A percentile compares a stretch with the other conserved stretches of the same genome.
Conservation (phyloP, 257 asterid species). For the Prunella vulgaris region DNA sequence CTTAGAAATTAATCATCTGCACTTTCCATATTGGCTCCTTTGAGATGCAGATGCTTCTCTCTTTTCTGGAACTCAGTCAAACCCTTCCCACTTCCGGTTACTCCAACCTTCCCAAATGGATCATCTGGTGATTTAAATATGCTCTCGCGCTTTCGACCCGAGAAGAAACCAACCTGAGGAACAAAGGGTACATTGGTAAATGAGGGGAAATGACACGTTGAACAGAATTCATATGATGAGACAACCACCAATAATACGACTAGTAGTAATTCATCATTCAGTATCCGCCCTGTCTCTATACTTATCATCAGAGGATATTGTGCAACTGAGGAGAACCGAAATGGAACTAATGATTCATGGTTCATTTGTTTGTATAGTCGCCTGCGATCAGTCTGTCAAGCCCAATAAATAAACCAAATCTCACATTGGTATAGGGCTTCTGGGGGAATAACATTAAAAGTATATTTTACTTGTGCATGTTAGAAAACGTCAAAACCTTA, state of each 20-base stretch:
- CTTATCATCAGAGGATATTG: not conserved
- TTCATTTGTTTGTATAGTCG: not conserved
- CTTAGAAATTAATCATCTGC: conserved; percentile 36
- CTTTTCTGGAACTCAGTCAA: conserved; percentile 92
- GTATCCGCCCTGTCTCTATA: not conserved
- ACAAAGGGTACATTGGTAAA: not conserved
- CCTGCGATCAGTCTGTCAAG: not conserved
- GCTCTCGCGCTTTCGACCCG: conserved; percentile 94
- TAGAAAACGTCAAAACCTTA: no score
- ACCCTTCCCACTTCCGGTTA: conserved; percentile 95
- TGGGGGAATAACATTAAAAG: not conserved
- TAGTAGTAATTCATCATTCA: not conserved
- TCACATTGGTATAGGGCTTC: not conserved
- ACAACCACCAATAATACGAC: not conserved
- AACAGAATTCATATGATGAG: not conserved
- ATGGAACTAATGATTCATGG: not conserved
- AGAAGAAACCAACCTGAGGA: conserved; percentile 83
- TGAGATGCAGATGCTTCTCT: conserved; percentile 92
- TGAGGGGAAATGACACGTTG: not conserved
- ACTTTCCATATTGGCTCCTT: conserved; percentile 65
- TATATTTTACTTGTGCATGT: not conserved
- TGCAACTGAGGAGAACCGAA: not conserved
- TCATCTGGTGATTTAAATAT: conserved; percentile 94
- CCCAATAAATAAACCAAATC: not conserved
- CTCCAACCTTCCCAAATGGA: conserved; percentile 93